Conservation (phyloP, 169 alveolate species). For the Eimeria brunetti region DNA sequence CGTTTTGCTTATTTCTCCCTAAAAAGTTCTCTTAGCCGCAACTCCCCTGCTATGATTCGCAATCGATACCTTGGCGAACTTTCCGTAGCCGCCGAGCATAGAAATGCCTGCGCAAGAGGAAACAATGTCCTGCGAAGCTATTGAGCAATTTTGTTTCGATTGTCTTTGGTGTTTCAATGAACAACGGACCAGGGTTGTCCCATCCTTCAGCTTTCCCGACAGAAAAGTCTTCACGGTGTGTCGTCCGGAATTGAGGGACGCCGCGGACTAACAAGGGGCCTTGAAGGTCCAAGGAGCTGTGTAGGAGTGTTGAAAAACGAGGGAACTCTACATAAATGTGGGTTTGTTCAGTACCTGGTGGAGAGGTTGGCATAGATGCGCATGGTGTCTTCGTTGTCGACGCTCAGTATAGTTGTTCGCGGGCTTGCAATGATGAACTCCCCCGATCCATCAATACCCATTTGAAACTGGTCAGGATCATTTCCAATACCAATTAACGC, state of each 20-base stretch:
- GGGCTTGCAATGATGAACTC: slow-evolving; percentile 59
- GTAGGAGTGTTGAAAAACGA: too few species aligned
- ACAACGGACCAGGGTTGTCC: slow-evolving; percentile 80
- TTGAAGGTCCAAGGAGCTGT: slow-evolving; percentile 76
- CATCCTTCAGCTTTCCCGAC: slow-evolving; percentile 79
- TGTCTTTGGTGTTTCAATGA: too few species aligned
- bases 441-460: slow-evolving; percentile 69
- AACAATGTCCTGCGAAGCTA: slow-evolving; percentile 70
- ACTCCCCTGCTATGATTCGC: not conserved
- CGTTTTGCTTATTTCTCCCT: slow-evolving; percentile 86
- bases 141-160: not conserved
- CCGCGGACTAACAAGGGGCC: slow-evolving; percentile 74
- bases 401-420: slow-evolving; percentile 41
- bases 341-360: not conserved
- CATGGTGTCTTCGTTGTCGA: slow-evolving; percentile 71
- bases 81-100: slow-evolving; percentile 84
- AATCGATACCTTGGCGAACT: slow-evolving; percentile 75
- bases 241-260: slow-evolving; percentile 78
- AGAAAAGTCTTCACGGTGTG: slow-evolving; percentile 75
- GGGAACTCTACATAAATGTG: not conserved
- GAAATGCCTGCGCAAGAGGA: slow-evolving; percentile 81
- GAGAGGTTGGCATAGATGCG: slow-evolving; percentile 52
- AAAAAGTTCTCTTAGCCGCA: slow-evolving; percentile 30
- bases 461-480: slow-evolving; percentile 41
- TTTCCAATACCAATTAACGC: slow-evolving; percentile 72